Base-by-base conservation (phyloP, 495 filamentous ascomycete genomes). In the Penicillium goetzii region DNA sequence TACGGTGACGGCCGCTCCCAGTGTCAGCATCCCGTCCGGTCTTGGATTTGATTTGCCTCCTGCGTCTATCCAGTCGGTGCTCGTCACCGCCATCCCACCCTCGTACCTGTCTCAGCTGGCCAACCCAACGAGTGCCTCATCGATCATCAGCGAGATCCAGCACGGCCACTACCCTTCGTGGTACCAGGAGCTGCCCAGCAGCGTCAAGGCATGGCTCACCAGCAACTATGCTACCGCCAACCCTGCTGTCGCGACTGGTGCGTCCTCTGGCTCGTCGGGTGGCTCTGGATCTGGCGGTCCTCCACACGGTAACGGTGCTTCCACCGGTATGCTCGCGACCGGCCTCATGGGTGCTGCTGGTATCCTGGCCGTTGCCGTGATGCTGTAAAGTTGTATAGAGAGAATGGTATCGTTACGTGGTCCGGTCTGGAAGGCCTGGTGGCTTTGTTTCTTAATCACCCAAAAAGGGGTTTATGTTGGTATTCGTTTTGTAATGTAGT, bases 131-230 rank as follows among this genome's bases (percentile, higher is more conserved):
- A 58, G 56, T 3, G 58, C 56, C 50, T 68, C 62, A 17, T 70
- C 69, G 2, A 58, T 72, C 30, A 40, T 64, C 10, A 63, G 41
- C 38, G 63, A 69, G 25, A 66, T 68, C 34, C 30, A 65, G 0
- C 45, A 61, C 23, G 72, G 67, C 2, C 56, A 67, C 43, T 65
- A 60, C 25, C 68, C 70, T 1, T 34, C 34, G 3, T 71, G 70
- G 68, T 74, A 74, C 50, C 6, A 59, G 14, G 38, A 63, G 11
- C 61, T 71, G 2, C 71, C 68, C 4, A 32, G 45, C 17, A 65
- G 68, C 25, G 72, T 68, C 38, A 72, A 69, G 56, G 61, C 43
- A 12, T 72, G 71, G 61, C 30, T 72, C 21, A 25, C 53, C 1
- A 62, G 61, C n/a, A 56, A 62, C 38, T 61, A 61, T 45, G 59